Percentiles rank a stretch among this genome's conserved stretches.
phyloP scores from a whole-genome alignment of 2,329 filamentous ascomycete genomes.

The Verticillium longisporum region DNA sequence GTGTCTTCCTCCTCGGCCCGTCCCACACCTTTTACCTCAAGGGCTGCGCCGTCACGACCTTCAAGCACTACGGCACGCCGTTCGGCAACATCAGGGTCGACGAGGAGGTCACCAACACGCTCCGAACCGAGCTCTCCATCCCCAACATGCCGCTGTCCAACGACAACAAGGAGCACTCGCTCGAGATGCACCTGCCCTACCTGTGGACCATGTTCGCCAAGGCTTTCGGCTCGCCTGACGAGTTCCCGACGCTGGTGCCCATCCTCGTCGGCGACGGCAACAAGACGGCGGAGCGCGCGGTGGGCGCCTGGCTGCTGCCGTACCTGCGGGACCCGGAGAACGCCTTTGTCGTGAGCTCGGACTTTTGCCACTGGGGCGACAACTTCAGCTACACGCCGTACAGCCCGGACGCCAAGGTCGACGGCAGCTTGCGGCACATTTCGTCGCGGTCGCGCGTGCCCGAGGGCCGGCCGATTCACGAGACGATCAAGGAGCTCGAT shows the following conservation, averaged over 20 bases:
- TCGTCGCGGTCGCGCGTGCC: conserved; percentile 18
- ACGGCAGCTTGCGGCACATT: conserved; percentile 9
- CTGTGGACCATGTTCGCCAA: conserved; percentile 69
- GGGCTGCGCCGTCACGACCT: conserved; percentile 69
- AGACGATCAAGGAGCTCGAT: conserved; percentile 78
- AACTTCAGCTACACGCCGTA: conserved; percentile 84
- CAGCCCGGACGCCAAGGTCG: conserved; percentile 33
- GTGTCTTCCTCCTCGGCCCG: conserved; percentile 86
- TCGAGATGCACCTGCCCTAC: conserved; percentile 96
- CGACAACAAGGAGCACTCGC: conserved; percentile 82
- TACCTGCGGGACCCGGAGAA: conserved; percentile 71
- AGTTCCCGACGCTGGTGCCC: conserved; percentile 72
- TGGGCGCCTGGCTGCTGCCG: conserved; percentile 66
- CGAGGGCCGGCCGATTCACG: conserved; percentile 57
- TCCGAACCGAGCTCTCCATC: conserved; percentile 31
- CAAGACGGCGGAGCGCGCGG: conserved; percentile 55
- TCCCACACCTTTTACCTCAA: conserved; percentile 81
- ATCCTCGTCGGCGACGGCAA: conserved; percentile 78
- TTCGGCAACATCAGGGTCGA: conserved; percentile 67
- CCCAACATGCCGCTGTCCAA: conserved; percentile 55
- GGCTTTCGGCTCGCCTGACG: conserved; percentile 38
- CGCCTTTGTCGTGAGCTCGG: conserved; percentile 83
- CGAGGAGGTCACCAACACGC: conserved; percentile 39
- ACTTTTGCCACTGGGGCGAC: conserved; percentile 94
- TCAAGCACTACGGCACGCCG: conserved; percentile 65